phyloP scores from a whole-genome alignment of 2,329 filamentous ascomycete genomes.

The Fusarium fujikuroi region DNA sequence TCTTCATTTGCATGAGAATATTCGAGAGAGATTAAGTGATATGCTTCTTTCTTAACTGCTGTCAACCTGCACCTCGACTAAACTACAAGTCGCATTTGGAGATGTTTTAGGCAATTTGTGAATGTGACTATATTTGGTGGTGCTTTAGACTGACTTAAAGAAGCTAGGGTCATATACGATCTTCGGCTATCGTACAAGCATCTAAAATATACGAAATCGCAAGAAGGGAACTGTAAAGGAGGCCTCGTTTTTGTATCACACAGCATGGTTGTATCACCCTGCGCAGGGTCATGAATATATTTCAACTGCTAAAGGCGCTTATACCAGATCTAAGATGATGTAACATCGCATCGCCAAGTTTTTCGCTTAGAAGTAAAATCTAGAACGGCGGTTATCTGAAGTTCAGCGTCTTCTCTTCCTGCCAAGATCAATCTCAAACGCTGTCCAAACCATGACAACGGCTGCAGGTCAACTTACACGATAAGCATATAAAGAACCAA shows the following conservation, averaged over 20 bases:
- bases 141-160: neutral
- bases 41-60: neutral
- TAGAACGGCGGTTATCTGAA: neutral
- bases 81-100: neutral
- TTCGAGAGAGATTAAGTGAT: neutral
- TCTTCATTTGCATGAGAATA: neutral
- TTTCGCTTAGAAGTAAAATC: conserved; percentile 1
- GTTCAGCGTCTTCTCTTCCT: neutral
- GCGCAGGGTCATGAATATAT: neutral
- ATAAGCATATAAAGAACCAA: conserved; percentile 21
- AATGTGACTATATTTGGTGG: neutral
- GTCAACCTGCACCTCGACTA: neutral
- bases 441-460: conserved; percentile 15
- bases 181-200: neutral
- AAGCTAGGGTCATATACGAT: neutral
- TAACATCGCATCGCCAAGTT: neutral
- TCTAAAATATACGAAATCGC: neutral
- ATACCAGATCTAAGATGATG: neutral
- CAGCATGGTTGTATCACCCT: neutral
- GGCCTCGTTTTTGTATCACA: neutral
- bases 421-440: neutral
- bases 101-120: neutral
- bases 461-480: conserved; percentile 1
- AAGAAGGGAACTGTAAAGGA: neutral
- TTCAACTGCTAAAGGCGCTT: neutral